A percentile compares a stretch with the other conserved stretches of the same genome.
These are phyloP conservation scores for Rhodotorula graminis DNA, from an alignment of 768 basidiomycete species.

Conservation along the genomic window DNA sequence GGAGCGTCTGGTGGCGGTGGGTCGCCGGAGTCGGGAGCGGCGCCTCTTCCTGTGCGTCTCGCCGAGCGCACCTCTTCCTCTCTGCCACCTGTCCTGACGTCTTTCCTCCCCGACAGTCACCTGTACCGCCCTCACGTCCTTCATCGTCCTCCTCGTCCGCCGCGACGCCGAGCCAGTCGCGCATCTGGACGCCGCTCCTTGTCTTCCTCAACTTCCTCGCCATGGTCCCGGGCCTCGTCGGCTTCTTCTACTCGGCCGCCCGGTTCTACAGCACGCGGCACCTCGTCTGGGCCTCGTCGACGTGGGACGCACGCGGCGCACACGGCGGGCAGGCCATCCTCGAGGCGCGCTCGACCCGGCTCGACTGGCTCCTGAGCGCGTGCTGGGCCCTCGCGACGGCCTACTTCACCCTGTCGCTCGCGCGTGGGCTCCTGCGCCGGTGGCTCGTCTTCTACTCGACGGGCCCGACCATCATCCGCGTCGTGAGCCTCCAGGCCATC, in stretches of 20 bases:
- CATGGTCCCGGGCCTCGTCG: slow-evolving; percentile 35
- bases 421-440: slow-evolving; percentile 79
- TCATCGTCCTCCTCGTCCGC: background rate
- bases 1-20: background rate
- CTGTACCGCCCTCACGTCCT: fast-evolving
- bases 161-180: background rate
- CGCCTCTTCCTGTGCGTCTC: background rate
- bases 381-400: slow-evolving; percentile 49
- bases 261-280: slow-evolving; percentile 23
- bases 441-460: slow-evolving; percentile 90
- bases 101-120: too few species aligned
- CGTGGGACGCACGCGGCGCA: background rate
- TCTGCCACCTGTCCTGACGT: background rate
- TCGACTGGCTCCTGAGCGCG: slow-evolving; percentile 39
- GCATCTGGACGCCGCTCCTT: slow-evolving; percentile 26
- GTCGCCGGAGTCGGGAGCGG: background rate
- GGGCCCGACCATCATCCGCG: slow-evolving; percentile 78
- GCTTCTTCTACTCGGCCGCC: slow-evolving; percentile 37
- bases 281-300: slow-evolving; percentile 17
- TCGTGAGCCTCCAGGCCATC: slow-evolving; percentile 87
- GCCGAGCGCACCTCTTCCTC: background rate
- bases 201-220: slow-evolving; percentile 35
- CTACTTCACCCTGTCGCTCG: slow-evolving; percentile 78
- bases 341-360: slow-evolving; percentile 21
- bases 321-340: slow-evolving; percentile 9